These are phyloP conservation scores for Chaetomium strumarium DNA, from an alignment of 2,329 filamentous ascomycete genomes.

Conservation along the genomic window DNA sequence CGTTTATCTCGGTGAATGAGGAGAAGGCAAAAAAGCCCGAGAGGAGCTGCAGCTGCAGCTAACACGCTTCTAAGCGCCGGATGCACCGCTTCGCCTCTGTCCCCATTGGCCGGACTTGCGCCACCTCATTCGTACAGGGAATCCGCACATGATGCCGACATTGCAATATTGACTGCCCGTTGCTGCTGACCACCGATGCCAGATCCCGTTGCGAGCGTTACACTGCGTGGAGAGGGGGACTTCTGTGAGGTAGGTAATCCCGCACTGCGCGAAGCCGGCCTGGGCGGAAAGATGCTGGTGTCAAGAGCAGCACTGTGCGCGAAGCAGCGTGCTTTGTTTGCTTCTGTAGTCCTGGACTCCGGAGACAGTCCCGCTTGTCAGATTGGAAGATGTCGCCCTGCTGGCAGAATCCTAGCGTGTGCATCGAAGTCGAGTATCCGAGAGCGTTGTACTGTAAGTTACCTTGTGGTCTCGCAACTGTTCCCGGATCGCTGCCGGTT, in stretches of 20 bases:
- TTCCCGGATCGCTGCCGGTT: slow-evolving; percentile 2
- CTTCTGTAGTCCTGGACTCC: too few relatives aligned
- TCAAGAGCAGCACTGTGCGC: too few relatives aligned
- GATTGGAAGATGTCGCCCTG: too few relatives aligned
- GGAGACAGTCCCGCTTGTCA: too few relatives aligned
- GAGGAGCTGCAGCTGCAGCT: slow-evolving; percentile 17
- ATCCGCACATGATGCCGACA: slow-evolving; percentile 13
- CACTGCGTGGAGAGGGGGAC: not conserved
- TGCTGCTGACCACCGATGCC: not conserved
- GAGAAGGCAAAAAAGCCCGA: slow-evolving; percentile 5
- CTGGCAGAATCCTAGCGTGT: not conserved
- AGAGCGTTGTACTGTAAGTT: not conserved
- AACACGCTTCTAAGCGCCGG: slow-evolving; percentile 25
- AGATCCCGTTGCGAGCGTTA: not conserved
- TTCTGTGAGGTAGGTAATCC: not conserved
- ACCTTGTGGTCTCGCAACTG: not conserved
- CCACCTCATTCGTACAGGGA: slow-evolving; percentile 13
- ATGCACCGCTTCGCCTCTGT: not conserved
- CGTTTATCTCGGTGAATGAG: not conserved
- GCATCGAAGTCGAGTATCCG: not conserved
- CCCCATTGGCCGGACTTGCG: slow-evolving; percentile 22
- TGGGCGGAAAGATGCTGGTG: too few relatives aligned
- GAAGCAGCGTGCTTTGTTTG: too few relatives aligned
- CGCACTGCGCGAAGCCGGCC: too few relatives aligned
- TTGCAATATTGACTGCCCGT: slow-evolving; percentile 20